Percentiles rank a stretch among this genome's conserved stretches.
phyloP scores from a whole-genome alignment of 78 protist species.

The Dictyostelium citrinum region DNA sequence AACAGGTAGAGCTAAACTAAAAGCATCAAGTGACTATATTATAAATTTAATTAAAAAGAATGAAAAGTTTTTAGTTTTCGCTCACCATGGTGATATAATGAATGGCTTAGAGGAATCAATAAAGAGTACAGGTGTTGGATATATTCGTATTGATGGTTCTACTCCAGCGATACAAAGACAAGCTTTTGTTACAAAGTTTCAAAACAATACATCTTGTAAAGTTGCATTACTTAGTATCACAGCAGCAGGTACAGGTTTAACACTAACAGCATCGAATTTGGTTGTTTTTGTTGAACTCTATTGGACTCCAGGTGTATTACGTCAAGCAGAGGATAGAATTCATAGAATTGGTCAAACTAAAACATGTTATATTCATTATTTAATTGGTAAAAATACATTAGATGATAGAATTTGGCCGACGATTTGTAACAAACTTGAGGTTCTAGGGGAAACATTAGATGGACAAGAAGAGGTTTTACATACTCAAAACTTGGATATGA shows the following conservation, averaged over 20 bases:
- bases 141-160: constrained; percentile 90
- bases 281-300: constrained; percentile 92
- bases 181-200: constrained; percentile 80
- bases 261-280: constrained; percentile 86
- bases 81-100: constrained; percentile 67
- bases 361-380: constrained; percentile 61
- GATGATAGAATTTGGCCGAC: constrained; percentile 81
- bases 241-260: constrained; percentile 91
- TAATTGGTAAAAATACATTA: constrained; percentile 55
- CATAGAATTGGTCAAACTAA: constrained; percentile 82
- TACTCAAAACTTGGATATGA: constrained; percentile 16
- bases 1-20: constrained; percentile 64
- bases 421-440: constrained; percentile 57
- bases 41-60: background rate
- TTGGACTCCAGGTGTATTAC: constrained; percentile 88
- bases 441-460: constrained; percentile 71
- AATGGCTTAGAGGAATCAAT: constrained; percentile 48
- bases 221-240: constrained; percentile 90
- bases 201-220: constrained; percentile 26
- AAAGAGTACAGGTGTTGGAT: background rate
- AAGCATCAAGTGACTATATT: constrained; percentile 34
- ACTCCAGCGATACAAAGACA: constrained; percentile 77
- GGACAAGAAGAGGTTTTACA: constrained; percentile 67
- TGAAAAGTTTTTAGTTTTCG: constrained; percentile 78
- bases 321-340: constrained; percentile 87